Evolutionary conservation across 192 early-diverging fungal species (phyloP).

Genomic region (Geosiphon pyriformis): DNA sequence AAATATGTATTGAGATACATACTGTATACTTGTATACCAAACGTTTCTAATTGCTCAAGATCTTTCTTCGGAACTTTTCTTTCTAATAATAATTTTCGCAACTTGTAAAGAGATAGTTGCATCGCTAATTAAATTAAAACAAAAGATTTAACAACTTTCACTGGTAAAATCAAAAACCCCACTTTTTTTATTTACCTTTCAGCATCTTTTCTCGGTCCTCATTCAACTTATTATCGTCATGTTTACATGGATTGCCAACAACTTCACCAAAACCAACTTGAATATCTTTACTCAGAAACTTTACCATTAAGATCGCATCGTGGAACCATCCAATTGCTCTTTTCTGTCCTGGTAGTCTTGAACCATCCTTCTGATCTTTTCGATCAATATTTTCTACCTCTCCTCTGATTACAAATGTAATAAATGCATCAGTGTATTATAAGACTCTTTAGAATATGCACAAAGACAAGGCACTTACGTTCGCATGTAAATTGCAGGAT

Average conservation of each 20-base stretch:
- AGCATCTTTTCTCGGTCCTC: background rate
- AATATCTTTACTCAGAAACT: background rate
- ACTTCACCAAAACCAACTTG: background rate
- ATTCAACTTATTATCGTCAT: background rate
- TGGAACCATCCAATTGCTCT: slow-evolving; percentile 8
- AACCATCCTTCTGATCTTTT: slow-evolving; percentile 1
- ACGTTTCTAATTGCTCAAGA: background rate
- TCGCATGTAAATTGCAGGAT: background rate
- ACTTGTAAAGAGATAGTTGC: background rate
- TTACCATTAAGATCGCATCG: background rate
- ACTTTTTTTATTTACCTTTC: slow-evolving; percentile 2
- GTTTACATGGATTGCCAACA: background rate
- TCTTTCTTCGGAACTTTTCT: background rate
- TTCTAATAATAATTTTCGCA: background rate
- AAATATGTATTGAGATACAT: background rate
- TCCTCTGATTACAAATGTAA: background rate
- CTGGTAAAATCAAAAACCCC: background rate
- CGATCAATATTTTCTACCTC: slow-evolving; percentile 11
- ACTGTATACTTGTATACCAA: background rate
- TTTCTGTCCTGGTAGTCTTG: background rate
- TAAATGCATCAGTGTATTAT: background rate
- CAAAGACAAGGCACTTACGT: background rate
- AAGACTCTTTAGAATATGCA: background rate
- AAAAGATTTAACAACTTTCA: background rate
- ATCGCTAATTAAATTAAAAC: slow-evolving; percentile 2